Percentiles rank a stretch among this genome's conserved stretches.
Conservation (phyloP, 2,329 filamentous ascomycete species). For the Fusarium sp. region DNA sequence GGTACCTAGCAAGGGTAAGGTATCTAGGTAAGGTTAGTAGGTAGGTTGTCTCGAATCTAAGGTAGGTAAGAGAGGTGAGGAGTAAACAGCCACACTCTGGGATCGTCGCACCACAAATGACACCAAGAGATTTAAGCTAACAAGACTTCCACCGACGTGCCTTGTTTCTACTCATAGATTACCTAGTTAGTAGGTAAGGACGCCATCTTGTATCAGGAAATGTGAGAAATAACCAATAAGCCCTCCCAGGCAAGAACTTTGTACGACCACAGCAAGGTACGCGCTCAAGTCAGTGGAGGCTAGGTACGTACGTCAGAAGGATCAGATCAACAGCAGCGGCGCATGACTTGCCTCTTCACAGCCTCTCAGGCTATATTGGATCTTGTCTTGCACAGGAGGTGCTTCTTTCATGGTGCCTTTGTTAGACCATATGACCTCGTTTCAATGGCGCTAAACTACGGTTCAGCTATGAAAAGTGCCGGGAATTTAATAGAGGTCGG, state of each 20-base stretch:
- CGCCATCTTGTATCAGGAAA: background rate
- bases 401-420: slow-evolving; percentile 15
- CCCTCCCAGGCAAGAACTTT: background rate
- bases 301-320: background rate
- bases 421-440: slow-evolving; percentile 33
- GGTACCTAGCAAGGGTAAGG: background rate
- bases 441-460: slow-evolving; percentile 25
- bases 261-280: background rate
- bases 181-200: background rate
- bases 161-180: background rate
- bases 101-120: slow-evolving; percentile 33
- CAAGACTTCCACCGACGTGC: background rate
- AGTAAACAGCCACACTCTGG: slow-evolving; percentile 18
- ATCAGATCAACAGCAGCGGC: background rate
- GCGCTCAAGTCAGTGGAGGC: background rate
- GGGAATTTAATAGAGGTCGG: slow-evolving; percentile 27
- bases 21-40: background rate
- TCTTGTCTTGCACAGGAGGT: slow-evolving; percentile 7
- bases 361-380: slow-evolving; percentile 10
- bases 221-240: background rate
- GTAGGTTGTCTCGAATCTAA: background rate
- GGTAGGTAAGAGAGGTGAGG: background rate
- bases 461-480: slow-evolving; percentile 27
- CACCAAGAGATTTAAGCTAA: background rate
- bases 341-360: slow-evolving; percentile 9